Evolutionary conservation across 108 stramenopile genomes (phyloP).

Genomic region (Discostella stelligeroides): DNA sequence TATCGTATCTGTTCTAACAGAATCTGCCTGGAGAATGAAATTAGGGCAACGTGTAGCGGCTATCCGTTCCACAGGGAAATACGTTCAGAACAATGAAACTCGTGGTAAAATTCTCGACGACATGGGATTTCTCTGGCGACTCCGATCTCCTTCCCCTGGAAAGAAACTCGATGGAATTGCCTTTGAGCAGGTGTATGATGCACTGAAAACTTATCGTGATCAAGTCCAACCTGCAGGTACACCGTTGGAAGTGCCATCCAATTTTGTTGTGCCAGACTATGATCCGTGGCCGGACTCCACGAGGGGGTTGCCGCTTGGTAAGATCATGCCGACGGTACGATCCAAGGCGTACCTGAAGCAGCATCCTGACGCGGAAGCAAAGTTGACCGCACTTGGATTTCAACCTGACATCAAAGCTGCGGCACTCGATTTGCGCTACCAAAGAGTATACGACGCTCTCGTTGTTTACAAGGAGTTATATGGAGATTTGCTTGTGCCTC

Average conservation of each 20-base stretch:
- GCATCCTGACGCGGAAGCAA: constrained; percentile 66
- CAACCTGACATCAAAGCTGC: constrained; percentile 55
- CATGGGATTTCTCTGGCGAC: constrained; percentile 88
- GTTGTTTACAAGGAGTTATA: constrained; percentile 77
- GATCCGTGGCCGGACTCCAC: constrained; percentile 79
- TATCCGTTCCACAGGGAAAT: constrained; percentile 83
- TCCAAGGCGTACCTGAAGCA: constrained; percentile 64
- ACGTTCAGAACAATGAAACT: constrained; percentile 63
- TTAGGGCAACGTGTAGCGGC: constrained; percentile 77
- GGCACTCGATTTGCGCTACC: constrained; percentile 75
- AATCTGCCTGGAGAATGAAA: constrained; percentile 73
- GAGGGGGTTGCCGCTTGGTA: constrained; percentile 78
- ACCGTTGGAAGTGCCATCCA: constrained; percentile 59
- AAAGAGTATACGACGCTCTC: constrained; percentile 81
- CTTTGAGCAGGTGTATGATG: constrained; percentile 80
- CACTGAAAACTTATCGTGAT: constrained; percentile 69
- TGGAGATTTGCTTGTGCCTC: constrained; percentile 88
- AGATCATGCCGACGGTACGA: constrained; percentile 58
- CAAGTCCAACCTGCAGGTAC: constrained; percentile 54
- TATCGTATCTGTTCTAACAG: constrained; percentile 14
- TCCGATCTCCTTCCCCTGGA: constrained; percentile 55
- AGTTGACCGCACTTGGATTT: constrained; percentile 58
- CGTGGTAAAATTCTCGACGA: constrained; percentile 73
- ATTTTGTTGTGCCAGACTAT: constrained; percentile 74
- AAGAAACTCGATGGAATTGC: constrained; percentile 56